Conservation (phyloP, 169 alveolate species). For the Plasmodium sp. region DNA sequence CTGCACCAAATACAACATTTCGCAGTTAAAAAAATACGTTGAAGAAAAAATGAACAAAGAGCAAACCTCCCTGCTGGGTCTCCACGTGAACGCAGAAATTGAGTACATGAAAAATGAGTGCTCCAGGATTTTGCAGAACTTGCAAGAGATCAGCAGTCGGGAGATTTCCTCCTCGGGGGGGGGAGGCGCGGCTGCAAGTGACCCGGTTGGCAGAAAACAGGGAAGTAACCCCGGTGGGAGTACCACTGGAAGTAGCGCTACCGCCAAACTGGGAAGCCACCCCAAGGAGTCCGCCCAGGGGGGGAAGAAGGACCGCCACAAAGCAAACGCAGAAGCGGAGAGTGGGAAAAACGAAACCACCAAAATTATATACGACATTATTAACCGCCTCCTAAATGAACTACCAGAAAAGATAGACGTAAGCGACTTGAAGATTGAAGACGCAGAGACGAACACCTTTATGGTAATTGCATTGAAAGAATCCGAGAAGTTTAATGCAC, state of each 20-base stretch:
- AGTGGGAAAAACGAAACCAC: conserved; percentile 86
- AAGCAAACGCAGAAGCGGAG: conserved; percentile 80
- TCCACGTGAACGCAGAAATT: conserved; percentile 97
- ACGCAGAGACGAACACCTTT: conserved; percentile 73
- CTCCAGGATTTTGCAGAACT: conserved; percentile 88
- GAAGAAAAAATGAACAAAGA: conserved; percentile 96
- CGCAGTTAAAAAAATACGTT: conserved; percentile 92
- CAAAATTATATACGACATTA: conserved; percentile 87
- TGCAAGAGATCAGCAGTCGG: conserved; percentile 80
- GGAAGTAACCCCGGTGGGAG: neutral
- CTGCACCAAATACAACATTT: conserved; percentile 93
- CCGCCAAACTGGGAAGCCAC: neutral
- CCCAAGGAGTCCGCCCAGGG: neutral
- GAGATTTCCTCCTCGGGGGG: conserved; percentile 37
- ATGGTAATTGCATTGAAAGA: conserved; percentile 75
- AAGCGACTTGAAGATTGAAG: conserved; percentile 73
- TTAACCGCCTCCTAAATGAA: conserved; percentile 85
- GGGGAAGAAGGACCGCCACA: conserved; percentile 3
- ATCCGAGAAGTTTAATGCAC: conserved; percentile 41
- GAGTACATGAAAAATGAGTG: conserved; percentile 94
- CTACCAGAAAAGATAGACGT: conserved; percentile 88
- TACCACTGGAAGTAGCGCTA: neutral
- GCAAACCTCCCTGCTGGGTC: conserved; percentile 92
- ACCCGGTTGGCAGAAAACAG: no score
- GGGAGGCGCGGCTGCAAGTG: neutral